Evolutionary conservation across 306 rosid genomes (phyloP), one percentile per base, ranked within the genome.

Genomic region (Vicia faba): DNA sequence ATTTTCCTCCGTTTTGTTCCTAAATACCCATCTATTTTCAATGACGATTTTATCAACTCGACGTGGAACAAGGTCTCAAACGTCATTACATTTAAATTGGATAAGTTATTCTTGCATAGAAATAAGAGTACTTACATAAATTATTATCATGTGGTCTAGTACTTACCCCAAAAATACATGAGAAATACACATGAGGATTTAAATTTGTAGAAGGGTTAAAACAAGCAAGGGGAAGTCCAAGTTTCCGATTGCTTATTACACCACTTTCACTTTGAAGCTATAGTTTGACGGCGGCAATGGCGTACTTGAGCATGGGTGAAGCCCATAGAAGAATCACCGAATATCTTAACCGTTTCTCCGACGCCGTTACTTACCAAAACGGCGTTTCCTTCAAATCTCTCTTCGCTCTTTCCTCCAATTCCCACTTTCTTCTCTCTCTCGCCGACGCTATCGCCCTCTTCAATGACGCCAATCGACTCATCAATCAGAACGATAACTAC

Each of bases 291-390:
- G 26, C 61, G 38, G 26, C 61, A 51, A 86, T 87, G 97, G 95
- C 96, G 75, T 85, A 84, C 78, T 48, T 80, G 85, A 88, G 96
- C 85, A 93, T 87, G 95, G 99, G 97, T 10, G 99, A 93, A 60
- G 91, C 99, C 0, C 95, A 88, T 55, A 77, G 97, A 73, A 86
- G 89, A 79, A 88, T 93, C 59, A 84, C 81, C 1, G 97, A 93
- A 12, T 93, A 74, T 78, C 86, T 93, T 23, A 83, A 76, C 72
- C 88, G 90, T 13, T 93, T 93, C 69, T 75, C 78, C 66, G 90
- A 82, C 81, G 89, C 97, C 45, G 78, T 93, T 60, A 76, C 87
- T 0, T 79, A 70, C 28, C 98, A 93, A 73, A 88, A 89, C 73
- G 96, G 84, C 11, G 71, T 81, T 54, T 82, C 89, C 10, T 88